Conservation (phyloP, 768 basidiomycete species). For the Neoboletus subvelutipes region DNA sequence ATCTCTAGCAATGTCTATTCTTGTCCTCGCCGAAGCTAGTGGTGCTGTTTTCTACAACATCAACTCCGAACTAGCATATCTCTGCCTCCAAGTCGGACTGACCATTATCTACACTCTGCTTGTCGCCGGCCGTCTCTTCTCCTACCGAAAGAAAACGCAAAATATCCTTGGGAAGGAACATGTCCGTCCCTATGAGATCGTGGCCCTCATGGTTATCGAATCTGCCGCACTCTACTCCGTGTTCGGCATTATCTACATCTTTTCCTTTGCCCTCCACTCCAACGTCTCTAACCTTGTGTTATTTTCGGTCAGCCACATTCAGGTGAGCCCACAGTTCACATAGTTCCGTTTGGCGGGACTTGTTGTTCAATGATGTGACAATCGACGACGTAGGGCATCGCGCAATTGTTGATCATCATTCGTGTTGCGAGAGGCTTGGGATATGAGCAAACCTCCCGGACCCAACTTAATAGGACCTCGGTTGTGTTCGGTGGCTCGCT, state of each 20-base stretch:
- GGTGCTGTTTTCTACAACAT: conserved; percentile 20
- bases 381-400: conserved; percentile 29
- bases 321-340: conserved; percentile 21
- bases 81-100: conserved; percentile 28
- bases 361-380: background rate
- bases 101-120: conserved; percentile 34
- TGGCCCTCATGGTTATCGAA: conserved; percentile 37
- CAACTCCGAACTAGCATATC: conserved; percentile 27
- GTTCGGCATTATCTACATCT: conserved; percentile 32
- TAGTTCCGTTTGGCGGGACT: background rate
- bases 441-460: conserved; percentile 4
- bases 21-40: conserved; percentile 12
- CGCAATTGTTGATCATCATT: conserved; percentile 36
- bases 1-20: conserved; percentile 18
- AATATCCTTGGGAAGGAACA: conserved; percentile 16
- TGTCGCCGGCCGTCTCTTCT: conserved; percentile 30
- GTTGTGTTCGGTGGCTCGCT: conserved; percentile 5
- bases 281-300: conserved; percentile 34
- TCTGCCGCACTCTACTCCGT: conserved; percentile 32
- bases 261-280: conserved; percentile 26
- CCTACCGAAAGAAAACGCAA: conserved; percentile 18
- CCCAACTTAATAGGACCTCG: background rate
- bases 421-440: conserved; percentile 35
- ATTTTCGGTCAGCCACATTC: conserved; percentile 31
- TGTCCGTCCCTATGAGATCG: conserved; percentile 25